Conservation (phyloP, 73 alveolate species). For the Blepharisma japonicum region DNA sequence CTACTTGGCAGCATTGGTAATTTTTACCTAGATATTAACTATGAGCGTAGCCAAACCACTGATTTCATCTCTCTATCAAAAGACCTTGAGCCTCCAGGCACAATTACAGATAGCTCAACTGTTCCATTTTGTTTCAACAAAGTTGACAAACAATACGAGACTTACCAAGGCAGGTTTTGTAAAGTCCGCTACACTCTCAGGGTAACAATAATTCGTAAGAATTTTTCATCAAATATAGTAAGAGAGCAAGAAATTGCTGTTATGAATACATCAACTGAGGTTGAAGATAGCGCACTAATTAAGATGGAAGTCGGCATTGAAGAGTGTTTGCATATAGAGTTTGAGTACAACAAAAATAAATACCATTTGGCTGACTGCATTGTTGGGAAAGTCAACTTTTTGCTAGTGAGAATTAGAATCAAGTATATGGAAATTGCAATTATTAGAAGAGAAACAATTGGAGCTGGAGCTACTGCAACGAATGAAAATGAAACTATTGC, state of each 20-base stretch:
- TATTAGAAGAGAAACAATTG: conserved; percentile 83
- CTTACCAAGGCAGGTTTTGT: conserved; percentile 64
- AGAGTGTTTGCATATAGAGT: conserved; percentile 98
- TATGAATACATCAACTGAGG: conserved; percentile 57
- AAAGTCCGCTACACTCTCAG: background rate
- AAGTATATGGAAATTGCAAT: conserved; percentile 98
- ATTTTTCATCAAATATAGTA: conserved; percentile 49
- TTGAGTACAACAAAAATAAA: conserved; percentile 91
- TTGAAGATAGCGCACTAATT: conserved; percentile 59
- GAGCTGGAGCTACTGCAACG: conserved; percentile 58
- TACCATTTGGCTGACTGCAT: conserved; percentile 93
- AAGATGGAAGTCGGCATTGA: conserved; percentile 96
- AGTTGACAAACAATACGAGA: conserved; percentile 80
- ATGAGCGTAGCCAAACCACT: conserved; percentile 61
- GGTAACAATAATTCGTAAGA: background rate
- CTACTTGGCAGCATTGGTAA: conserved; percentile 61
- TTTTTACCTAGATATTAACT: background rate
- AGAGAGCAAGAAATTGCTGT: conserved; percentile 80
- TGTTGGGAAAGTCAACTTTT: conserved; percentile 90
- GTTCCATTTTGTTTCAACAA: conserved; percentile 64
- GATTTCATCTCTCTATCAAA: conserved; percentile 53
- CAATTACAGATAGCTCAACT: conserved; percentile 52
- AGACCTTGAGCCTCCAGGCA: conserved; percentile 84
- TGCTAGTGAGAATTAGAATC: conserved; percentile 95
- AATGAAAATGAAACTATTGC: conserved; percentile 72